phyloP scores from a whole-genome alignment of 2,329 filamentous ascomycete genomes.

The Elsinoe perseae region DNA sequence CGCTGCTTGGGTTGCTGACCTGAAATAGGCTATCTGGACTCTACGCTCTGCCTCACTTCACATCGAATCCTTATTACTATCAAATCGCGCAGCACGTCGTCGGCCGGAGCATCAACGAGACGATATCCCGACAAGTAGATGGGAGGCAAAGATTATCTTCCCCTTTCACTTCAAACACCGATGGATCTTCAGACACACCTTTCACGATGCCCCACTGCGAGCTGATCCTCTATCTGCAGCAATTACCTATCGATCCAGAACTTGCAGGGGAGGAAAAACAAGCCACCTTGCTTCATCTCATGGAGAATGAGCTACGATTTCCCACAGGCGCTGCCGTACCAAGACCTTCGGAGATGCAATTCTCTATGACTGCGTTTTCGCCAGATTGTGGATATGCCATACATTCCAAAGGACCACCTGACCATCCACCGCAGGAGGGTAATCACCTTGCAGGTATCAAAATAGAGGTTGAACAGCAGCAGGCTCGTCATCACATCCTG shows the following conservation, averaged over 20 bases:
- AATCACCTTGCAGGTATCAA: conserved; percentile 52
- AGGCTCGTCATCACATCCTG: conserved; percentile 46
- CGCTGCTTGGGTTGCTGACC: background rate
- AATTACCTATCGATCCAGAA: conserved; percentile 39
- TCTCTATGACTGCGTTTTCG: conserved; percentile 56
- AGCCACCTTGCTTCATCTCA: conserved; percentile 37
- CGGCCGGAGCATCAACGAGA: conserved; percentile 61
- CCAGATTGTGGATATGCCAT: conserved; percentile 61
- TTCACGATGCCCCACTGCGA: conserved; percentile 72
- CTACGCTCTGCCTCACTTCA: conserved; percentile 78
- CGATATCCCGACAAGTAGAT: conserved; percentile 58
- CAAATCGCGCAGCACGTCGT: conserved; percentile 48
- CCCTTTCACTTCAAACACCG: conserved; percentile 68
- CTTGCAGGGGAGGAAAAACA: conserved; percentile 22
- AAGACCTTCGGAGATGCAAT: conserved; percentile 44
- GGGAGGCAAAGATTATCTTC: conserved; percentile 48
- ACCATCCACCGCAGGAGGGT: conserved; percentile 43
- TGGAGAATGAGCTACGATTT: conserved; percentile 53
- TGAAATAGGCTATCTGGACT: conserved; percentile 59
- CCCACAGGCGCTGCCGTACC: conserved; percentile 51
- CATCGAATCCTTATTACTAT: conserved; percentile 51
- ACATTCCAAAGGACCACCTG: conserved; percentile 52
- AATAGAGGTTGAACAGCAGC: conserved; percentile 43
- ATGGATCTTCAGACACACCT: conserved; percentile 48
- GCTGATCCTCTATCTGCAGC: conserved; percentile 76